phyloP scores from a whole-genome alignment of 805 yeast genomes.

The Vanderwaltozyma polyspora region DNA sequence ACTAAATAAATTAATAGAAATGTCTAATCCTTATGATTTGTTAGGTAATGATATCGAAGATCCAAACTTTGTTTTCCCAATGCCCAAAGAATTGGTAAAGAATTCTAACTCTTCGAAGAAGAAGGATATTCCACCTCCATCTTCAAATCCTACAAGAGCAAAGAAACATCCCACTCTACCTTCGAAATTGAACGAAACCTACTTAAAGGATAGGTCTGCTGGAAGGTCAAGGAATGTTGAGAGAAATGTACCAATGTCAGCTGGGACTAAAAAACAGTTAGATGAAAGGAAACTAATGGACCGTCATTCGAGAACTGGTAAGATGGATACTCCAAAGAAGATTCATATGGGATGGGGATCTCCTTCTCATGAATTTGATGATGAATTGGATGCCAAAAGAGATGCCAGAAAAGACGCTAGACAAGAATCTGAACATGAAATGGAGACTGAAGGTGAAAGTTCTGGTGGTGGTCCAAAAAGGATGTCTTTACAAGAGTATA shows the following conservation, averaged over 20 bases:
- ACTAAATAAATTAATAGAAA: too few relatives aligned
- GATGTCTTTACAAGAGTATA: slow-evolving; percentile 78
- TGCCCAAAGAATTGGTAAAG: slow-evolving; percentile 64
- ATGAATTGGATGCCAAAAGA: slow-evolving; percentile 46
- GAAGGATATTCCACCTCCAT: slow-evolving; percentile 67
- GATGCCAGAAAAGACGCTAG: slow-evolving; percentile 55
- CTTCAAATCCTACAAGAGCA: too few relatives aligned
- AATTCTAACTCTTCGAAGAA: slow-evolving; percentile 76
- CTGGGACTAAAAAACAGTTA: slow-evolving; percentile 35
- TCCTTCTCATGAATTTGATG: slow-evolving; percentile 55
- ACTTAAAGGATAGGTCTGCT: slow-evolving; percentile 57
- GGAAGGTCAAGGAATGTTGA: slow-evolving; percentile 50
- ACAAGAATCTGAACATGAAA: slow-evolving; percentile 43
- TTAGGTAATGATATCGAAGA: slow-evolving; percentile 84
- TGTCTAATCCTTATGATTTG: slow-evolving; percentile 58
- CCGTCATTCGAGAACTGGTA: slow-evolving; percentile 79
- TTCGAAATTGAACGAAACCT: slow-evolving; percentile 82
- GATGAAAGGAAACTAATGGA: slow-evolving; percentile 47
- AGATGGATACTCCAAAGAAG: slow-evolving; percentile 76
- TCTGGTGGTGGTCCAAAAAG: slow-evolving; percentile 9
- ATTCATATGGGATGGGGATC: slow-evolving; percentile 83
- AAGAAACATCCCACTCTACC: slow-evolving; percentile 39
- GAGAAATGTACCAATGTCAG: slow-evolving; percentile 37
- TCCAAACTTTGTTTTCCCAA: slow-evolving; percentile 41
- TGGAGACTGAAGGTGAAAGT: slow-evolving; percentile 31